Base-by-base conservation (phyloP, 768 basidiomycete genomes). In the Rhizopogon roseolus region DNA sequence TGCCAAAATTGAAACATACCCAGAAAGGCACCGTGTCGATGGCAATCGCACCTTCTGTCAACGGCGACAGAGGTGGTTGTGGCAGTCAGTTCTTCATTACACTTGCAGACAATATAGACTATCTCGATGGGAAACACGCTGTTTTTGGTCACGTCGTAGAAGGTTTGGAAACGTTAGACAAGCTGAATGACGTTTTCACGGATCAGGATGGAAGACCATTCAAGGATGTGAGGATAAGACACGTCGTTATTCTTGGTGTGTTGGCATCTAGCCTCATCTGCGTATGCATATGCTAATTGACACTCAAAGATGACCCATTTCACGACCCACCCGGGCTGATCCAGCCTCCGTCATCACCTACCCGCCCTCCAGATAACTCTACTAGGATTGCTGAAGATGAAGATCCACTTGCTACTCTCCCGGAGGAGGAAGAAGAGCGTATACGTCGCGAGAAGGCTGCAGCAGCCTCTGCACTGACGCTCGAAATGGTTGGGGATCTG, bases 401-500 rank as follows among this genome's bases (percentile, higher is more conserved):
- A 73, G 90, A 96, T 62, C 88, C 90, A 0, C 74, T 93, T 10
- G 82, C 83, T 27, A 85, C 87, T 29, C 67, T 93, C 10, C 88
- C 92, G 1, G 91, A 92, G 58, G 93, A 93, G 57, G 90, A 95
- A 56, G 85, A 85, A 45, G 96, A 95, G 60, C 80, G 76, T 2
- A 75, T 84, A 41, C 82, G 88, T 22, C 84, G 94, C n/a, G 82
- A 88, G 71, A 87, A 88, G 50, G 93, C 94, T 0, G 96, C 97
- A 0, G 84, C 83, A 1, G 93, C 96, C 0, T 93, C 94, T 42
- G 97, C 97, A 0, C 75, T 99, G 38, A 98, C 97, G 4, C 81
- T 99, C 49, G 97, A 99, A 71, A 99, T 99, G 97, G 96, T 99
- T 53, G 97, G 97, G 32, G 97, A 99, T 71, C 75, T 98, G 50